Conservation (phyloP, 2,329 filamentous ascomycete species). For the Sporothrix protearum region DNA sequence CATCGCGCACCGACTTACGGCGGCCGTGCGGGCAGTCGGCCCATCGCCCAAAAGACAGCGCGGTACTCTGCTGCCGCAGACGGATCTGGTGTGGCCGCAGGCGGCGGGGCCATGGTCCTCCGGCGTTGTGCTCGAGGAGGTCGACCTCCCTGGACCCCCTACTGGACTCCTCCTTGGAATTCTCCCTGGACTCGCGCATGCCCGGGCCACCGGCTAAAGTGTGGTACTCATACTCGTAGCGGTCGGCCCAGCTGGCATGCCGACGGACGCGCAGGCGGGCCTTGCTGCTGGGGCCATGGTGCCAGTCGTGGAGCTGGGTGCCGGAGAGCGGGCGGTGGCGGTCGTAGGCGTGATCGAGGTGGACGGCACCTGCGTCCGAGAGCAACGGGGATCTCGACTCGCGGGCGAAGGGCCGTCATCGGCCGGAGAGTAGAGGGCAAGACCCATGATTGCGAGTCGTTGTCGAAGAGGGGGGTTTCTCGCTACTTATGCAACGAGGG, state of each 20-base stretch:
- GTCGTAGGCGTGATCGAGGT: background rate
- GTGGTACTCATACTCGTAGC: background rate
- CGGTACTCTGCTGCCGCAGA: background rate
- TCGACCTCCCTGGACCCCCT: background rate
- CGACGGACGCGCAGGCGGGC: background rate
- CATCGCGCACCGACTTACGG: slow-evolving; percentile 5
- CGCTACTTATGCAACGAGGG: background rate
- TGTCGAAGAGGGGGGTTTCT: background rate
- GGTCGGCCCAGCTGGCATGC: background rate
- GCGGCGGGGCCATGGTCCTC: background rate
- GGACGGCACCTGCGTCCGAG: background rate
- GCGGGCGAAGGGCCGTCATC: slow-evolving; percentile 6
- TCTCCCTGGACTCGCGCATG: background rate
- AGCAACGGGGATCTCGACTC: background rate
- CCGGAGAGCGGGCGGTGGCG: slow-evolving; percentile 6
- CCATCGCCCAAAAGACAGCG: too few relatives aligned
- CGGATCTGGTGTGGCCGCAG: slow-evolving; percentile 10
- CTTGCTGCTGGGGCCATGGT: background rate
- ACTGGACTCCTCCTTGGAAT: too few relatives aligned
- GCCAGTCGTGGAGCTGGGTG: slow-evolving; percentile 4
- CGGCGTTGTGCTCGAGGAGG: background rate
- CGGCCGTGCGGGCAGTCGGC: background rate
- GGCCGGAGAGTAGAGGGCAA: background rate
- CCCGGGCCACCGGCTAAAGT: background rate
- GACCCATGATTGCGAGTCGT: background rate